These are phyloP conservation scores for Letharia columbiana DNA, from an alignment of 495 filamentous ascomycete genomes.

Conservation along the genomic window DNA sequence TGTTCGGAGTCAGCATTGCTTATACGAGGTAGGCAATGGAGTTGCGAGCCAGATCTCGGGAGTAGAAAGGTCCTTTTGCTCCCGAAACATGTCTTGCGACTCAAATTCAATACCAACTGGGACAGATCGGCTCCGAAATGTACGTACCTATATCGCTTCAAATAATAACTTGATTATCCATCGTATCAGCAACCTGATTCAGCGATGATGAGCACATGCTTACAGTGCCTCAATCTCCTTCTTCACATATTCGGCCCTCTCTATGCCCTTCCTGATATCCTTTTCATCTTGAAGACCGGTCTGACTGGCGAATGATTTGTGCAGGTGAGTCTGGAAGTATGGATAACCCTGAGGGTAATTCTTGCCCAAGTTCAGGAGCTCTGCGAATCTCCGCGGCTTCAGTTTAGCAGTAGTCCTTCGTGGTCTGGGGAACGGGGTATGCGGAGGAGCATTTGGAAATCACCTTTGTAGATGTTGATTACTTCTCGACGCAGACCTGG, in stretches of 20 bases:
- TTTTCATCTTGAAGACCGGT: conserved; percentile 59
- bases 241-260: conserved; percentile 76
- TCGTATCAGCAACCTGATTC: conserved; percentile 19
- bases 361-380: conserved; percentile 73
- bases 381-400: conserved; percentile 34
- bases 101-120: no score
- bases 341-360: conserved; percentile 82
- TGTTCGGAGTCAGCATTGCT: no score
- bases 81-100: no score
- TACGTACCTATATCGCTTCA: conserved; percentile 66
- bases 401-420: conserved; percentile 14
- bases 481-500: conserved; percentile 66
- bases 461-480: conserved; percentile 87
- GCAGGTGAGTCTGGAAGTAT: conserved; percentile 74
- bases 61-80: no score
- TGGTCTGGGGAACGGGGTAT: background rate
- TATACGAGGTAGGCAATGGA: no score
- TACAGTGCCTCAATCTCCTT: conserved; percentile 95
- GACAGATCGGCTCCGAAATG: no score
- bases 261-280: conserved; percentile 66
- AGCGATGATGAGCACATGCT: conserved; percentile 32
- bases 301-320: conserved; percentile 75
- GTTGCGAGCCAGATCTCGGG: no score
- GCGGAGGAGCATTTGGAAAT: background rate
- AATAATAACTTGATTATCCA: conserved; percentile 62